Evolutionary conservation across 208 protist species (phyloP), one percentile per base, ranked within the genome.

Genomic region (Acanthamoeba sp.): DNA sequence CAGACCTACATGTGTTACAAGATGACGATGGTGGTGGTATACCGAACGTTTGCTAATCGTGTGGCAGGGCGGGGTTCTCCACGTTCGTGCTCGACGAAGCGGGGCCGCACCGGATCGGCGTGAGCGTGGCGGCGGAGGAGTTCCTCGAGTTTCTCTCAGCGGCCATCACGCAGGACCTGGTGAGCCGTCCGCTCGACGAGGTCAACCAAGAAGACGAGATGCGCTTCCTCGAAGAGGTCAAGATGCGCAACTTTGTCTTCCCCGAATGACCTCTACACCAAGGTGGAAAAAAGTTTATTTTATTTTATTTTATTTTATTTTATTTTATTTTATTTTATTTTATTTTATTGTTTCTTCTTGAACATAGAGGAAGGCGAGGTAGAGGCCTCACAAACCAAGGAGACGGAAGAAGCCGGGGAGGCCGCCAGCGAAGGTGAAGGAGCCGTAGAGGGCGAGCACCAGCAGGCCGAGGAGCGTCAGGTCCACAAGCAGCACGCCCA

Each of bases 401-500:
- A 78, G 66, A 22, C 66, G 66, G 66, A 45, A 78, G 34, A 78
- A 29, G 34, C 66, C 34, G 14, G 66, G 34, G 18, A 78, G 18
- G 66, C 66, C 66, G 16, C 66, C 66, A 7, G 66, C 66, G n/a
- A 78, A 78, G 66, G 24, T 45, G 66, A 78, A 78, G 66, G 34
- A 32, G 34, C 66, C 66, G 6, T 78, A 78, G 66, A 40, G 32
- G 66, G 66, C 29, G 29, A 78, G 29, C 29, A 22, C 24, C 34
- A 78, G 66, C 66, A 78, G 32, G n/a, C 29, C 66, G 29, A 78
- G 66, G 66, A 78, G 66, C 14, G 66, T 0, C 24, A 78, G 34
- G 66, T 78, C 66, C 66, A 78, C 66, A 40, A 78, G 0, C 24
- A 78, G 24, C 29, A 78, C 66, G 22, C 66, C 66, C 9, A 40